Evolutionary conservation across 2,329 filamentous ascomycete genomes (phyloP), one percentile per base, ranked within the genome.

Genomic region (Cytospora leucostoma): DNA sequence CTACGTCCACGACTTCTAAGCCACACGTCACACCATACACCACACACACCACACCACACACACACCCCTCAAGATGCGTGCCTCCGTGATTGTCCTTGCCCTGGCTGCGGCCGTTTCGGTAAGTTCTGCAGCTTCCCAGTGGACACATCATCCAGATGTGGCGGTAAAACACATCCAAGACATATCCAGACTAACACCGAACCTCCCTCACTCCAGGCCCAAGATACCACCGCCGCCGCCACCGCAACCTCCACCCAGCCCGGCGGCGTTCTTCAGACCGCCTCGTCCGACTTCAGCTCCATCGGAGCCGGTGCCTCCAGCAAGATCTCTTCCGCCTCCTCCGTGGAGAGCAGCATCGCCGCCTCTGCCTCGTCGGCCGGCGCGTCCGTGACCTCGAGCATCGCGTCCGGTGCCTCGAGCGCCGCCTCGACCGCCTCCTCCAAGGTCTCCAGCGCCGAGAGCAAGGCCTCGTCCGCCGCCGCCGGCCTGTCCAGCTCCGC

Each of bases 71-170:
- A 55, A 66, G 50, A 68, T 54, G 63, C 78, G 77, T 73, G 71
- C 74, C 70, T 70, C 69, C 67, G 66, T 70, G 52, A 68, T 72
- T 60, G 51, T 75, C 65, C 64, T 75, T 61, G 69, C 72, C 66
- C 67, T 77, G 52, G 71, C 71, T 56, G 71, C 74, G 62, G 65
- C 70, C 50, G 72, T 70, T 65, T 66, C 74, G 68, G 74, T 75
- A 69, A 38, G 66, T 68, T 21, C 27, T 27, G 27, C 27, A 27
- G 35, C 21, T 56, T 4, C 56, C 12, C n/a, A 17, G 44, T 7
- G 11, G 7, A 21, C 49, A 19, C 19, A 19, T 27, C 21, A 40
- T 38, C 40, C 33, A 7, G 50, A 55, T 51, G 44, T 17, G 32
- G 51, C 51, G 55, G 8, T 5, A 40, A 17, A 19, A n/a, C 7